These are phyloP conservation scores for Stachybotrys echinatus DNA, from an alignment of 2,329 filamentous ascomycete genomes.

Conservation along the genomic window DNA sequence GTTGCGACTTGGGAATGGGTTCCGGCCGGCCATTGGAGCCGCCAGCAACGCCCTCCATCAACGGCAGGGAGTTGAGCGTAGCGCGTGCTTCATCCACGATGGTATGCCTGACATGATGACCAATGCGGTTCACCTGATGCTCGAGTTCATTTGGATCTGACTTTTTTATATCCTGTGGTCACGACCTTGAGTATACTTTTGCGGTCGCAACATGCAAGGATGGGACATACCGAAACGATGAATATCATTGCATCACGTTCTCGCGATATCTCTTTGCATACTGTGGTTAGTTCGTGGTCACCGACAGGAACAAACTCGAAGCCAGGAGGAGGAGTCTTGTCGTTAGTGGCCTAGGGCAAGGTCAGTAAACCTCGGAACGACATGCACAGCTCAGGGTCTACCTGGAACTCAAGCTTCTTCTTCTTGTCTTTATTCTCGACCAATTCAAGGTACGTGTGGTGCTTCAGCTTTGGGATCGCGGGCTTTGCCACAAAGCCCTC, in stretches of 20 bases:
- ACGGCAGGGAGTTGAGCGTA: constrained; percentile 17
- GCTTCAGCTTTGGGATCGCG: constrained; percentile 41
- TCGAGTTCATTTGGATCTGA: constrained; percentile 29
- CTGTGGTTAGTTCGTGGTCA: constrained; percentile 53
- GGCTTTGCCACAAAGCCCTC: constrained; percentile 31
- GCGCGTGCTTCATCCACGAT: constrained; percentile 53
- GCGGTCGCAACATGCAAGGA: background rate
- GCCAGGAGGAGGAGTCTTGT: constrained; percentile 49
- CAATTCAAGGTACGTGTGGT: constrained; percentile 59
- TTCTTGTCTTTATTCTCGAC: constrained; percentile 61
- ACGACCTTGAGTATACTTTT: background rate
- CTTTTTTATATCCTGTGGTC: background rate
- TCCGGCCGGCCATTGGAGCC: constrained; percentile 37
- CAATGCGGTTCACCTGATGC: constrained; percentile 52
- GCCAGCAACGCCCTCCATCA: constrained; percentile 8
- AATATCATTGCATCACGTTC: constrained; percentile 59
- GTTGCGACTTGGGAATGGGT: constrained; percentile 53
- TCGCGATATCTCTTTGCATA: constrained; percentile 61
- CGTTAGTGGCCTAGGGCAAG: constrained; percentile 42
- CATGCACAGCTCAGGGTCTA: constrained; percentile 24
- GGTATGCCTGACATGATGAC: constrained; percentile 53
- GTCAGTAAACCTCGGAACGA: background rate
- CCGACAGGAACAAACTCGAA: constrained; percentile 60
- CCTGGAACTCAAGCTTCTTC: constrained; percentile 58
- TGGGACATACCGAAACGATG: constrained; percentile 54